Conservation (phyloP, 73 alveolate genomes). For the Paraurostyla sp. region DNA sequence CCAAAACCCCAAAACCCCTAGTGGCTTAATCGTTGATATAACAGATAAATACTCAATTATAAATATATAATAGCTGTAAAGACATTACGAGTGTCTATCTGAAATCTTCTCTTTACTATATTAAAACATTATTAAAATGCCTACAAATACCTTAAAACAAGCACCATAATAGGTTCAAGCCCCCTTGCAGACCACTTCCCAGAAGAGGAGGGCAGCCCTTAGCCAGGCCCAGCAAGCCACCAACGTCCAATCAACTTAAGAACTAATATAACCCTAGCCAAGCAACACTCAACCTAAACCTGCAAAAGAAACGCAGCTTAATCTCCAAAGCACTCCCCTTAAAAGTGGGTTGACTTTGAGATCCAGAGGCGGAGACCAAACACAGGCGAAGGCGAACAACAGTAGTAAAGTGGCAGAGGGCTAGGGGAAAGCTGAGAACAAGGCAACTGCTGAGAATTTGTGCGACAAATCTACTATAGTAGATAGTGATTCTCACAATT, state of each 20-base stretch:
- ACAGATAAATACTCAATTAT: constrained; percentile 46
- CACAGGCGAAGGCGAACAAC: not conserved
- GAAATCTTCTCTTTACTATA: constrained; percentile 9
- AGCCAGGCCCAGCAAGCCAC: not conserved
- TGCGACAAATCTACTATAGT: constrained; percentile 37
- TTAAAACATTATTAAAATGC: constrained; percentile 32
- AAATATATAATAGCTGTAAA: constrained; percentile 36
- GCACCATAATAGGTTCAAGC: not conserved
- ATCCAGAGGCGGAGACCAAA: constrained; percentile 3
- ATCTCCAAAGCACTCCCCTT: not conserved
- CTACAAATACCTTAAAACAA: constrained; percentile 9
- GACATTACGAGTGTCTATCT: constrained; percentile 50
- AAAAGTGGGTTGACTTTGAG: constrained; percentile 16
- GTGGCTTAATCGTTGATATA: constrained; percentile 30
- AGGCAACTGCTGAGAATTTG: constrained; percentile 5
- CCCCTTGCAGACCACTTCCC: not conserved
- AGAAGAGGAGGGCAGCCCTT: constrained; percentile 26
- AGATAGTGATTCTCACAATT: constrained; percentile 30
- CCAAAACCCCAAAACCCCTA: constrained; percentile 55
- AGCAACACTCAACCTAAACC: not conserved
- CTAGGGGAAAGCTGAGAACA: not conserved
- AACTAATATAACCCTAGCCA: not conserved
- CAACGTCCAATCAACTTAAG: not conserved
- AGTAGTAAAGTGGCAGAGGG: not conserved
- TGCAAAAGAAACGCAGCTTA: not conserved